phyloP scores from a whole-genome alignment of 257 asterid species.

The Penstemon davidsonii region DNA sequence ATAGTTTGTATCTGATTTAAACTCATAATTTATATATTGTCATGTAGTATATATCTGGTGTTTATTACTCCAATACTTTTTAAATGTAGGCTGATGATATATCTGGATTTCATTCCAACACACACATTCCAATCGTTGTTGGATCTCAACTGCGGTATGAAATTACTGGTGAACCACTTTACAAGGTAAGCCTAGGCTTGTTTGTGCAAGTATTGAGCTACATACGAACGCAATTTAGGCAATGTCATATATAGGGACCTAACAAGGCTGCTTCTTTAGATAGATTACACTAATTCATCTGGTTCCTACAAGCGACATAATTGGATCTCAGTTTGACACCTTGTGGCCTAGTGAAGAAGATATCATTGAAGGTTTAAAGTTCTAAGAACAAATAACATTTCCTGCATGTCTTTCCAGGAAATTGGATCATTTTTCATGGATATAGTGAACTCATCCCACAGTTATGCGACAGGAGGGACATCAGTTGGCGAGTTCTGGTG shows the following conservation, averaged over 20 bases:
- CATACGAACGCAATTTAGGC: constrained; percentile 10
- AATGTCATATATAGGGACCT: neutral
- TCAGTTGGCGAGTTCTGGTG: constrained; percentile 81
- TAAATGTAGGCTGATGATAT: constrained; percentile 81
- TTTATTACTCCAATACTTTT: constrained; percentile 7
- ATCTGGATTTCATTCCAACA: constrained; percentile 82
- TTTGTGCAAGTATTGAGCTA: neutral
- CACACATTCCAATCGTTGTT: constrained; percentile 85
- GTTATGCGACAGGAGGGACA: constrained; percentile 96
- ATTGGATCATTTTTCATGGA: constrained; percentile 75
- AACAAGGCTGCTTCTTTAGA: neutral
- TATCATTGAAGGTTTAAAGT: constrained; percentile 10
- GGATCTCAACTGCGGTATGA: constrained; percentile 95
- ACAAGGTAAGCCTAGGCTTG: constrained; percentile 51
- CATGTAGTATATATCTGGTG: neutral
- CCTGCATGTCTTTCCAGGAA: constrained; percentile 50
- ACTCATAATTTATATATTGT: constrained; percentile 4
- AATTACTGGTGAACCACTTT: constrained; percentile 86
- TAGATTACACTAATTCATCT: neutral
- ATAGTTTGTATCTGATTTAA: neutral
- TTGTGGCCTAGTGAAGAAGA: neutral
- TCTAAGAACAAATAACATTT: neutral
- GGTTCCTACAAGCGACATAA: neutral
- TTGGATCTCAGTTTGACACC: neutral
- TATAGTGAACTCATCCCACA: constrained; percentile 80